These are phyloP conservation scores for Detonula confervacea DNA, from an alignment of 352 stramenopile genomes.

Conservation along the genomic window DNA sequence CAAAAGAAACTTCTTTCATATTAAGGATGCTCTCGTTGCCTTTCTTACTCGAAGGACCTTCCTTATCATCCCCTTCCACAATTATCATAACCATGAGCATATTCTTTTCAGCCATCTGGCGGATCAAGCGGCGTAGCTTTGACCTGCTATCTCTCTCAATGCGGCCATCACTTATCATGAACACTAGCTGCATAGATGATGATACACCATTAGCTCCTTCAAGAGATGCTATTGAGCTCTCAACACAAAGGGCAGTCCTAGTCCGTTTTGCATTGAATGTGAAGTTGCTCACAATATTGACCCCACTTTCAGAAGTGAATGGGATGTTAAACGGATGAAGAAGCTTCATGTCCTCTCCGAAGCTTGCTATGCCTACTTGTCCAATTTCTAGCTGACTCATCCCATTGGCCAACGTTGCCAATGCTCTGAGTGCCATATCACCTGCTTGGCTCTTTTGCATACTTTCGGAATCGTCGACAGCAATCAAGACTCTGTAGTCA, in stretches of 20 bases:
- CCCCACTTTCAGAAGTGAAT: constrained; percentile 96
- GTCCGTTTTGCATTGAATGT: constrained; percentile 97
- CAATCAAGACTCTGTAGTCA: constrained; percentile 98
- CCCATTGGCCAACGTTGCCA: constrained; percentile 96
- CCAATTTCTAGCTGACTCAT: constrained; percentile 98
- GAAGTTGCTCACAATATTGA: constrained; percentile 93
- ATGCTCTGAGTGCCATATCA: constrained; percentile 93
- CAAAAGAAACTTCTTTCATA: constrained; percentile 97
- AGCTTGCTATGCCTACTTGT: constrained; percentile 91
- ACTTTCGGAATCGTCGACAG: constrained; percentile 99
- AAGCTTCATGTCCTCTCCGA: constrained; percentile 96
- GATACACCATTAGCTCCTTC: constrained; percentile 80
- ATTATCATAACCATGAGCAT: constrained; percentile 98
- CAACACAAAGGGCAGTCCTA: constrained; percentile 94
- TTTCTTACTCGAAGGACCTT: constrained; percentile 32
- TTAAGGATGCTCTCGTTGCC: constrained; percentile 95
- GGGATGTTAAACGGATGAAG: constrained; percentile 96
- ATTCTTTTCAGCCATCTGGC: constrained; percentile 96
- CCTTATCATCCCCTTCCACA: constrained; percentile 88
- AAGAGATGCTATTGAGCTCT: constrained; percentile 91
- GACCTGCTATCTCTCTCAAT: constrained; percentile 97
- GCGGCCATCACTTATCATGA: constrained; percentile 98
- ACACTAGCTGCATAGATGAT: constrained; percentile 94
- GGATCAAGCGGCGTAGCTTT: constrained; percentile 93
- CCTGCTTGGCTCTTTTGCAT: constrained; percentile 97